A percentile compares a stretch with the other conserved stretches of the same genome.
Conservation (phyloP, 805 yeast genomes). For the Teunomyces atbi region DNA sequence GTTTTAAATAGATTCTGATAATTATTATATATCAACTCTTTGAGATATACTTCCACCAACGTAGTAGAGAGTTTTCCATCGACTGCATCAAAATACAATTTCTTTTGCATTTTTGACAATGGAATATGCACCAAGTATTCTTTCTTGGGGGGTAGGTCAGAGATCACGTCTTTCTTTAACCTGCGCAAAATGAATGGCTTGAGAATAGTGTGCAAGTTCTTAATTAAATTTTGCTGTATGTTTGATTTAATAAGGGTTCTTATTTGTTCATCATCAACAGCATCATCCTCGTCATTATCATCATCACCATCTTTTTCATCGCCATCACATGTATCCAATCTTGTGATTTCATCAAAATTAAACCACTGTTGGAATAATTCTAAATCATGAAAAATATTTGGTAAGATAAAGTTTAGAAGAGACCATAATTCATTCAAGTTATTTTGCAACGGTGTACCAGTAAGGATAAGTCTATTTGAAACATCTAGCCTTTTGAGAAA, state of each 20-base stretch:
- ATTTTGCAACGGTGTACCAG: slow-evolving; percentile 97
- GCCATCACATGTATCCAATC: slow-evolving; percentile 15
- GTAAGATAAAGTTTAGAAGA: slow-evolving; percentile 81
- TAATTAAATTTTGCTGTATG: slow-evolving; percentile 52
- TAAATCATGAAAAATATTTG: slow-evolving; percentile 89
- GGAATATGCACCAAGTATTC: slow-evolving; percentile 81
- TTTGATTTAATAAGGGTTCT: slow-evolving; percentile 57
- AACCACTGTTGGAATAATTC: slow-evolving; percentile 93
- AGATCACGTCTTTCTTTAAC: slow-evolving; percentile 67
- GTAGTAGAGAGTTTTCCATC: slow-evolving; percentile 42
- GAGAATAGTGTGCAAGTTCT: slow-evolving; percentile 80
- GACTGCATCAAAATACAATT: slow-evolving; percentile 57
- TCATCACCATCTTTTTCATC: not conserved
- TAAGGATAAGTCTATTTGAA: slow-evolving; percentile 71
- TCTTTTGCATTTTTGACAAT: slow-evolving; percentile 59
- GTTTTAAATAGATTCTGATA: slow-evolving; percentile 16
- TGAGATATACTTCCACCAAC: slow-evolving; percentile 46
- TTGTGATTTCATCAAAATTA: slow-evolving; percentile 65
- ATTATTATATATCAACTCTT: slow-evolving; percentile 51
- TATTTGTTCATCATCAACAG: slow-evolving; percentile 39
- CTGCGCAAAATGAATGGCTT: slow-evolving; percentile 86
- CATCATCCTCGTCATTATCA: slow-evolving; percentile 13
- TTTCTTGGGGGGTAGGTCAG: slow-evolving; percentile 78
- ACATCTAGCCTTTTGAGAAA: slow-evolving; percentile 67
- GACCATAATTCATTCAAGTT: slow-evolving; percentile 92